Conservation (phyloP, 805 yeast species). For the Clavispora asparagi region DNA sequence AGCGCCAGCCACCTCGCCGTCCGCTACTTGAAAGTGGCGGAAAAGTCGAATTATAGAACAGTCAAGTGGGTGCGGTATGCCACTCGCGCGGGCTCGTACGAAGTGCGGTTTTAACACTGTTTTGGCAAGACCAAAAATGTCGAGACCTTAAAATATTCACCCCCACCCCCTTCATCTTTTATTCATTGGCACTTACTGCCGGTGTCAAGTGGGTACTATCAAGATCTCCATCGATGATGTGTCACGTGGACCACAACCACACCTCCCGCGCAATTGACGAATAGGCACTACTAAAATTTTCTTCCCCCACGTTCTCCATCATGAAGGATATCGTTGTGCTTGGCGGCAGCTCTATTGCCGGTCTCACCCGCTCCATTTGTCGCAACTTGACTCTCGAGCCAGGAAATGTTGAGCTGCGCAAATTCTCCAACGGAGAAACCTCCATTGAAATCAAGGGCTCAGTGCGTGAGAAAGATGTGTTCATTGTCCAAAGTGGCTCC, state of each 20-base stretch:
- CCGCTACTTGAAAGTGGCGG: constrained; percentile 63
- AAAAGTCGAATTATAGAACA: constrained; percentile 54
- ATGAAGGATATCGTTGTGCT: constrained; percentile 85
- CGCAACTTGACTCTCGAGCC: constrained; percentile 67
- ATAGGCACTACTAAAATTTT: neutral
- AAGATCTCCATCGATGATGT: neutral
- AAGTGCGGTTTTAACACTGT: constrained; percentile 42
- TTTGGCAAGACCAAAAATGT: no score
- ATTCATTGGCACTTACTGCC: neutral
- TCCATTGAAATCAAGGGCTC: constrained; percentile 80
- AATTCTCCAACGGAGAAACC: constrained; percentile 87
- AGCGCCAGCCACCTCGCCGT: constrained; percentile 75
- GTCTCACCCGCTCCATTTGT: constrained; percentile 70
- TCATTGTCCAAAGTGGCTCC: constrained; percentile 80
- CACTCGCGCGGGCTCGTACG: constrained; percentile 75
- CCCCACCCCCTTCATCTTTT: no score
- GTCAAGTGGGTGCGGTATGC: constrained; percentile 86
- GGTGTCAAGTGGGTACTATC: neutral
- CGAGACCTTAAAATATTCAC: no score
- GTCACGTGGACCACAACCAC: neutral
- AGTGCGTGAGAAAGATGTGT: constrained; percentile 94
- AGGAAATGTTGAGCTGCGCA: constrained; percentile 60
- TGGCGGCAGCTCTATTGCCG: constrained; percentile 89
- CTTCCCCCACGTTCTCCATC: constrained; percentile 6
- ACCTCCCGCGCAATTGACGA: neutral